A percentile compares a stretch with the other conserved stretches of the same genome.
Evolutionary conservation across 306 rosid genomes (phyloP).

Genomic region (Ceratonia siliqua): DNA sequence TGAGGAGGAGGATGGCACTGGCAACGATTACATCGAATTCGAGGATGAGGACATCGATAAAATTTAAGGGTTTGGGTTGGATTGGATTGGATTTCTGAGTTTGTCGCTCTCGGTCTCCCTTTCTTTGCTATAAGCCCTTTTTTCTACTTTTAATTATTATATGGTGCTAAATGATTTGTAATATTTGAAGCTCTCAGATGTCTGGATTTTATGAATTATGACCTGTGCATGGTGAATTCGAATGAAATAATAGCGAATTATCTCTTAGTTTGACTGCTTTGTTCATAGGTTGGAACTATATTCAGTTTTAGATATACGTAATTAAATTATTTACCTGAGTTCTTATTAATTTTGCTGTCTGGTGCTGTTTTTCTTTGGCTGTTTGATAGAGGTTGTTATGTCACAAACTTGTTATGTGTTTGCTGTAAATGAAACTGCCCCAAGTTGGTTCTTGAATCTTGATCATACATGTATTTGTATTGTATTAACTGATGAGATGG

Average conservation of each 20-base stretch:
- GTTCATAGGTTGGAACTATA: background rate
- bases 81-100: background rate
- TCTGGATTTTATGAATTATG: background rate
- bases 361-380: background rate
- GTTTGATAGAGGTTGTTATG: background rate
- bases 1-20: slow-evolving; percentile 42
- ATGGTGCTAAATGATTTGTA: slow-evolving; percentile 4
- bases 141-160: no score
- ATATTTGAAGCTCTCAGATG: slow-evolving; percentile 1
- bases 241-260: slow-evolving; percentile 22
- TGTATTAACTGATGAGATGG: background rate
- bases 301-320: background rate
- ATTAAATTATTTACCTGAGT: background rate
- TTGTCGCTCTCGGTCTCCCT: background rate
- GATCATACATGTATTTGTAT: background rate
- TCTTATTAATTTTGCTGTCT: background rate
- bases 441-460: background rate
- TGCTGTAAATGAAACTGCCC: background rate
- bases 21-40: slow-evolving; percentile 42
- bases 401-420: background rate
- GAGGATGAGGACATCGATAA: slow-evolving; percentile 56
- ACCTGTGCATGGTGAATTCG: slow-evolving; percentile 14
- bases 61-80: slow-evolving; percentile 19
- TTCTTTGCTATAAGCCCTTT: background rate
- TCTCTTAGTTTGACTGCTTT: background rate